Evolutionary conservation across 2,329 filamentous ascomycete species (phyloP), one percentile per base, ranked within the genome.

Genomic region (Clarireedia homoeocarpa): DNA sequence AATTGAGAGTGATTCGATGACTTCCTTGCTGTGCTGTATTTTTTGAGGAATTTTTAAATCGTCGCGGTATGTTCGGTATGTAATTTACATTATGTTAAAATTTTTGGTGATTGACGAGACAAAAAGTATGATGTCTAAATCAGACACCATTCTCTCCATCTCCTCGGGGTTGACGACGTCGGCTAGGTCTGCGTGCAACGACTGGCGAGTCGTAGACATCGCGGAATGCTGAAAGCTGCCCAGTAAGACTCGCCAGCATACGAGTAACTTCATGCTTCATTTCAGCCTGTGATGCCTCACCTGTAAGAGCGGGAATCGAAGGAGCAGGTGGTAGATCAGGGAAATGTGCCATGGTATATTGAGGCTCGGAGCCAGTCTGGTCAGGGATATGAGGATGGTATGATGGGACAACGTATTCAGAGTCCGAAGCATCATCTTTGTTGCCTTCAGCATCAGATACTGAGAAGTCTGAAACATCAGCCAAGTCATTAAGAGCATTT

Each of bases 401-500:
- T 4, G 55, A 36, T 17, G 53, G 49, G 6, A 39, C 42, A 14
- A 53, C 50, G 44, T 61, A 63, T 15, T 66, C 63, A 14, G 56
- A 51, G 36, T 65, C 58, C 20, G 59, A 51, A 47, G 56, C 17
- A 34, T 54, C 57, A 46, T 63, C 62, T 38, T 53, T 58, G 42
- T 60, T 48, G 10, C 59, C 54, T 45, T 67, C 64, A 5, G 56
- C 58, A 34, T 69, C 67, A 3, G 66, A 65, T 12, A 62, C 61
- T 1, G 66, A 68, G 47, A 67, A 67, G 44, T 68, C 66, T 3
- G 65, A 67, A 38, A 68, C 58, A 17, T 68, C 65, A n/a, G 57
- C 60, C 3, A 65, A 34, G 27, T 67, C 61, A 9, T 61, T 60
- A 17, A 62, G 39, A 34, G 57, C 46, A 39, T 59, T 62, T 38